Evolutionary conservation across 2,329 filamentous ascomycete species (phyloP).

Genomic region (Trichophyton mentagrophytes): DNA sequence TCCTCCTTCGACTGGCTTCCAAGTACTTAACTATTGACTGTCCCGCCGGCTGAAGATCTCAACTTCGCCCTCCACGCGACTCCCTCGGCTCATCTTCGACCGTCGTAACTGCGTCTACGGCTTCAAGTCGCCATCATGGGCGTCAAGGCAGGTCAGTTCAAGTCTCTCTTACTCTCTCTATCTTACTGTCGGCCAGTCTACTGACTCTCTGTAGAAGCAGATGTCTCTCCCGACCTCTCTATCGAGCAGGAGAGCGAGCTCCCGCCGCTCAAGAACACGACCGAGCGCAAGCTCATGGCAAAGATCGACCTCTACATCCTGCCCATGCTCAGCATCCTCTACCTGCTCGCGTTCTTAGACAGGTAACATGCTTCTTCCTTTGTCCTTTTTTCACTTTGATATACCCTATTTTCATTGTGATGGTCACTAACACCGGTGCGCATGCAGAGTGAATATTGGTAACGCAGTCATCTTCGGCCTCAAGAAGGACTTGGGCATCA

Average conservation of each 20-base stretch:
- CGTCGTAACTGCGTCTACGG: not conserved
- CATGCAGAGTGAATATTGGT: conserved; percentile 59
- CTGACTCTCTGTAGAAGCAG: not conserved
- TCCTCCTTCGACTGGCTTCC: not conserved
- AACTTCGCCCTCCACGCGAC: not conserved
- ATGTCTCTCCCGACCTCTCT: conserved; percentile 6
- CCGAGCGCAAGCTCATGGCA: conserved; percentile 50
- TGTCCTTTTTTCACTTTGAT: not conserved
- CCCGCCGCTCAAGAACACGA: conserved; percentile 23
- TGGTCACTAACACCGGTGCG: not conserved
- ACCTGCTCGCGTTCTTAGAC: conserved; percentile 55
- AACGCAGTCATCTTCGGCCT: conserved; percentile 61
- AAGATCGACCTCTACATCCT: conserved; percentile 61
- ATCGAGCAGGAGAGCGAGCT: conserved; percentile 4
- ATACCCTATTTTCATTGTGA: not conserved
- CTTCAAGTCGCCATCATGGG: not conserved
- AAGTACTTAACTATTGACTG: not conserved
- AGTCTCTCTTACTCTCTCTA: not conserved
- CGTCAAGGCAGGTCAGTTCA: not conserved
- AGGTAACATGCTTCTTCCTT: conserved; percentile 22
- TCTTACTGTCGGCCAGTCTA: not conserved
- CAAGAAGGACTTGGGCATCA: conserved; percentile 48
- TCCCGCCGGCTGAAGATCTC: not conserved
- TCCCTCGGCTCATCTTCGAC: not conserved
- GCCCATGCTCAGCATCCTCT: conserved; percentile 60